phyloP scores from a whole-genome alignment of 2,329 filamentous ascomycete genomes.

The Pseudocercospora vitis region DNA sequence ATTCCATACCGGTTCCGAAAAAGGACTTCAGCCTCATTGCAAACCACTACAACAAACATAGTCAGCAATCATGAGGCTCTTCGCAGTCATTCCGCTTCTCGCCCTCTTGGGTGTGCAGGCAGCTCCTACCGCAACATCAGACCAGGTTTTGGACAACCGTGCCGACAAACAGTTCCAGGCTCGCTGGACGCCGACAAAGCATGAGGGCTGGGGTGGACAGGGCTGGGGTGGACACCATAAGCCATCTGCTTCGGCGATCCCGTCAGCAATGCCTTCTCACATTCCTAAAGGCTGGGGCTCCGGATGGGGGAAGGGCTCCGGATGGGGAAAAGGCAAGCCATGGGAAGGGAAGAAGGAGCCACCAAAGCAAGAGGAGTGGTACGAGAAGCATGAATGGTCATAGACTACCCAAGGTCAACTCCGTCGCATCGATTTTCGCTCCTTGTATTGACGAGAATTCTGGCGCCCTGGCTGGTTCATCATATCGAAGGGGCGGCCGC shows the following conservation, averaged over 20 bases:
- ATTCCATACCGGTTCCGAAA: background rate
- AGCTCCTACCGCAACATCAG: background rate
- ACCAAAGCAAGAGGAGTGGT: background rate
- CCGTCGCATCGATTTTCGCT: background rate
- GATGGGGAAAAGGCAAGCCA: background rate
- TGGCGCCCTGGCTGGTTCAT: background rate
- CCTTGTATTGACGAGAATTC: background rate
- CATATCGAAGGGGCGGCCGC: background rate
- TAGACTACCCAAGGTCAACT: background rate
- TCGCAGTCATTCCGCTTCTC: background rate
- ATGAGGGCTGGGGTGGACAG: background rate
- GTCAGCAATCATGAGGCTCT: conserved; percentile 5
- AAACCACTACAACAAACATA: background rate
- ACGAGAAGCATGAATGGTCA: conserved; percentile 2
- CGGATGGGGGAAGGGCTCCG: conserved; percentile 3
- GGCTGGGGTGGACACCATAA: background rate
- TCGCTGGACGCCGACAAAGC: background rate
- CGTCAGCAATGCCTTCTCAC: background rate
- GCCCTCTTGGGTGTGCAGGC: background rate
- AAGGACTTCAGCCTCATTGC: background rate
- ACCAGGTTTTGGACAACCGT: background rate
- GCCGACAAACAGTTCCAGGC: background rate
- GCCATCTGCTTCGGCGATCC: background rate
- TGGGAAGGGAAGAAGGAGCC: background rate
- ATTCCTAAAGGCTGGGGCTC: background rate